A percentile compares a stretch with the other conserved stretches of the same genome.
Conservation (phyloP, 164 flowering plant species). For the Piper betle region DNA sequence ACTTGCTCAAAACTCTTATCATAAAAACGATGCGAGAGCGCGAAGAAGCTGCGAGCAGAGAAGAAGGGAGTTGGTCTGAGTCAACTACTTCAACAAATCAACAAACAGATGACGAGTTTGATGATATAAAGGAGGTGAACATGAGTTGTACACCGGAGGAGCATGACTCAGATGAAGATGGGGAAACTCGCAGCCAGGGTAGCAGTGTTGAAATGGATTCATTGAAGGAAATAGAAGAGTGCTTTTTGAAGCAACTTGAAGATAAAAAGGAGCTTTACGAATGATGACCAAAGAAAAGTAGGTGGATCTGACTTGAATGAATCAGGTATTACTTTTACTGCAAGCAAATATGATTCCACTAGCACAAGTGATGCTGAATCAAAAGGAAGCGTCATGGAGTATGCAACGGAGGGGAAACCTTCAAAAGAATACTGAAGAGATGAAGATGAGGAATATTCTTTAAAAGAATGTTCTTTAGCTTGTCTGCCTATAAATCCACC, state of each 20-base stretch:
- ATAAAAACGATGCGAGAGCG: constrained; percentile 61
- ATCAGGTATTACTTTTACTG: constrained; percentile 26
- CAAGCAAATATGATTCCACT: constrained; percentile 27
- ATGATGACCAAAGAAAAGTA: constrained; percentile 1
- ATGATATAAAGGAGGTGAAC: constrained; percentile 58
- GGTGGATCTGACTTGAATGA: constrained; percentile 15
- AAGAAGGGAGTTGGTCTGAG: constrained; percentile 42
- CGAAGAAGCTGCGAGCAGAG: constrained; percentile 41
- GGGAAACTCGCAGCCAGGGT: constrained; percentile 19
- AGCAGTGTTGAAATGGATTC: constrained; percentile 32
- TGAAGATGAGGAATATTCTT: constrained; percentile 16
- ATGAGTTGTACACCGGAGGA: constrained; percentile 46
- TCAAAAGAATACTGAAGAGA: constrained; percentile 10
- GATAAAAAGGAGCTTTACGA: constrained; percentile 13
- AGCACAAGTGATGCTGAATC: constrained; percentile 37
- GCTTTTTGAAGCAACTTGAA: constrained; percentile 55
- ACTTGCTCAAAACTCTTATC: constrained; percentile 81
- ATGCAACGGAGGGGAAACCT: constrained; percentile 4
- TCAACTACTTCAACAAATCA: constrained; percentile 46
- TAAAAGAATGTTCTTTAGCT: constrained; percentile 4
- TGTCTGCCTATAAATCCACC: constrained; percentile 8
- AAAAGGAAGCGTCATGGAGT: constrained; percentile 8
- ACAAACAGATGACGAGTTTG: constrained; percentile 32
- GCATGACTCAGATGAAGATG: constrained; percentile 33
- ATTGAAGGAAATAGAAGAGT: constrained; percentile 48